Base-by-base conservation (phyloP, 371 early-diverging fungal genomes). In the Mortierella sp. region DNA sequence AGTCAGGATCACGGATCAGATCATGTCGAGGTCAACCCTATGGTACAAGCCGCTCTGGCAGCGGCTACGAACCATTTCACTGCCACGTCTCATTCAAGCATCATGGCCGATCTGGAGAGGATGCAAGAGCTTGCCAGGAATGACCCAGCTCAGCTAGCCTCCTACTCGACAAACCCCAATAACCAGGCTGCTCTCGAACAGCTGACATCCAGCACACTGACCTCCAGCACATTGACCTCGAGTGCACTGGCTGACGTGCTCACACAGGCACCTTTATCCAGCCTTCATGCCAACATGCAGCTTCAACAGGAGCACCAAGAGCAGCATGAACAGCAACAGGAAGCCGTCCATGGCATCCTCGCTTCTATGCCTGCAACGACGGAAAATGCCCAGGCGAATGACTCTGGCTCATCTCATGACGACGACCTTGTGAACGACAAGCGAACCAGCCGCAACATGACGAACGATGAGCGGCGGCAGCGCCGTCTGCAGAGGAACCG, bases 401-500 rank as follows among this genome's bases (percentile, higher is more conserved):
- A 73, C 21, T 63, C 68, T 26, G 32, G 60, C 21, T 67, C 75
- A 9, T 58, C 63, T 21, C 60, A 61, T 24, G 72, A 68, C 5
- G 75, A 73, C 14, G 75, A 73, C n/a, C 37, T 44, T 19, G n/a
- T 58, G 19, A 62, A 41, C 28, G 69, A 54, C 19, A 68, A 71
- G 79, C 69, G 72, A 37, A 73, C 70, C 73, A 80, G 63, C 11
- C 80, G 85, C 7, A 79, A 79, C 44, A 67, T 85, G 72, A 79
- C 85, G 7, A 86, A 88, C 15, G 92, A 92, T 31, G 92, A 93
- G 71, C 86, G 91, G 26, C 86, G 92, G 52, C 92, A 90, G 50
- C 88, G 93, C 9, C 85, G 93, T 3, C 65, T 93, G 61, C 76
- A 87, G 57, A 85, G 93, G 56, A 93, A 93, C 75, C 83, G 92